Base-by-base conservation (phyloP, 495 filamentous ascomycete species). In the Clavariopsis aquatica region DNA sequence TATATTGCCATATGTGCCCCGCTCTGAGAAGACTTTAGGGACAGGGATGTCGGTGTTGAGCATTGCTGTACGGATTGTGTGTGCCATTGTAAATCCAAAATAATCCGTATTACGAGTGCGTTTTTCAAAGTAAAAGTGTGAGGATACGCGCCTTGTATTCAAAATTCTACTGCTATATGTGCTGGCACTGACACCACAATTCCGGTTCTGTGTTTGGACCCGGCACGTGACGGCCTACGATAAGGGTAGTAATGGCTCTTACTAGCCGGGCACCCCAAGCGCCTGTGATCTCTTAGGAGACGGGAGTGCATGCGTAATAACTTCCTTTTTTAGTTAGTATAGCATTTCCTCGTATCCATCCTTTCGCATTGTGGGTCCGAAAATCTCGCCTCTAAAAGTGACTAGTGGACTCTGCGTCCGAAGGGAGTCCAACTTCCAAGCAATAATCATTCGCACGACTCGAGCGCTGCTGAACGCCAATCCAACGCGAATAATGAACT, bases 11-110 rank as follows among this genome's bases (percentile, higher is more conserved):
- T 57, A 68, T 10, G 59, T 51, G 31, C 27, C 65, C 31, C 43
- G 38, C 19, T 49, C 26, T 15, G 52, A 17, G n/a, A 24, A 22
- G 20, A 68, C 65, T 1, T 28, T 59, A 23, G 58, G 59, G 31
- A 68, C 65, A 1, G 59, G 65, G 10, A 46, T 57, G 22, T 68
- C 58, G 7, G 65, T 31, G 43, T 68, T 62, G 20, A 68, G 65
- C 52, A 68, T 68, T 13, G 65, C 65, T 19, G 63, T 68, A 13
- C 47, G 65, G 45, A 68, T 52, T 38, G 26, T 52, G 15, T 41
- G 28, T 43, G 31, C 17, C 19, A 49, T 27, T 29, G 53, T 62
- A 26, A 49, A 43, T 43, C 12, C n/a, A 8, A 2, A 43, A 8
- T 34, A 17, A 43, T 3, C 12, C 12, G 38, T 43, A 43, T 3